Evolutionary conservation across 176 grass and related monocot genomes (phyloP), one percentile per base, ranked within the genome.

Genomic region (Phragmites australis): DNA sequence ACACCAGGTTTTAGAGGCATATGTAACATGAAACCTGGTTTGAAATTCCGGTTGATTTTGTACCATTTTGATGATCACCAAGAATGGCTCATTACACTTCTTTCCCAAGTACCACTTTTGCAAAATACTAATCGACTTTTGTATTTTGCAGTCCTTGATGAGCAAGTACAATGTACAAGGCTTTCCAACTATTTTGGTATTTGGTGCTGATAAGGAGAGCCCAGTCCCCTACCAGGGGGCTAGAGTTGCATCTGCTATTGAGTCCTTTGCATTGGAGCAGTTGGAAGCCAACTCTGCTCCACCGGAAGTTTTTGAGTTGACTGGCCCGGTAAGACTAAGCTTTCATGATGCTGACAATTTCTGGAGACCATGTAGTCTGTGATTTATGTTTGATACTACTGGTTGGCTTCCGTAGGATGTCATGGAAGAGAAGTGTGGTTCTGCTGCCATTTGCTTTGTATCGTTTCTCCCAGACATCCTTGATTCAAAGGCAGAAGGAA

Each of bases 131-230:
- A 46, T 73, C 83, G 51, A 72, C 11, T 43, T 71, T 4, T 46
- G 40, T 77, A 69, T 72, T 90, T 90, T 73, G 6, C 93, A 99
- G 97, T 95, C 97, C 31, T 91, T 99, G 84, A 99, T 96, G 97
- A 99, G 97, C 87, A 91, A 94, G 80, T 99, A 95, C 86, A 91
- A 88, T 26, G 97, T 99, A 21, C 77, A 99, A 95, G 93, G 93
- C 15, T 99, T 99, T 72, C 97, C 97, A 34, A 96, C 97, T 57
- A 99, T 99, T 73, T 89, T 99, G 90, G 97, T 99, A 77, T 99
- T 99, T 88, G 92, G 97, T 76, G 86, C 84, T 59, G 90, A 96
- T 68, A 99, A 99, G 88, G 87, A 88, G 31, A 96, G 57, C 58
- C 97, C 97, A 23, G 87, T 89, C 60, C 85, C 74, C 48, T 99